A percentile compares a stretch with the other conserved stretches of the same genome.
Evolutionary conservation across 108 stramenopile species (phyloP).

Genomic region (Craspedostauros australis): DNA sequence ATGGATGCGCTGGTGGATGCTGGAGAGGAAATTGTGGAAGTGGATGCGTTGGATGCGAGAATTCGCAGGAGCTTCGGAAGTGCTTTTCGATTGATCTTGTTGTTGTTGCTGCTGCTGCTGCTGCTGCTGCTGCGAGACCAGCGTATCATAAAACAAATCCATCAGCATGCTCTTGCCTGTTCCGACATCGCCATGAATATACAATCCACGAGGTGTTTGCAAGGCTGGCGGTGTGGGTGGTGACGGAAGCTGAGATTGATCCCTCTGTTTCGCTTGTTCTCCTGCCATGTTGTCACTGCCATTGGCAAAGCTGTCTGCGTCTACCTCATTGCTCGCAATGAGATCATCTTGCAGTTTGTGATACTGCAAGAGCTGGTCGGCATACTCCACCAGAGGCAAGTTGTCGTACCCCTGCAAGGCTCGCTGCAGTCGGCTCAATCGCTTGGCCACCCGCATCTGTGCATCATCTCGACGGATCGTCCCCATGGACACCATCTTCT

Average conservation of each 20-base stretch:
- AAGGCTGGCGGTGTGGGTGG: slow-evolving; percentile 3
- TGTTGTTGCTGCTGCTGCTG: not conserved
- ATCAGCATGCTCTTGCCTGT: slow-evolving; percentile 96
- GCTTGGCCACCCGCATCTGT: slow-evolving; percentile 45
- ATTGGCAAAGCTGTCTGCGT: not conserved
- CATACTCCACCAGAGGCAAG: slow-evolving; percentile 13
- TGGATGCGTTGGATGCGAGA: slow-evolving; percentile 90
- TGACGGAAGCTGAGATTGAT: not conserved
- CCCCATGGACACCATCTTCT: slow-evolving; percentile 2
- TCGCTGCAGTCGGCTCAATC: slow-evolving; percentile 43
- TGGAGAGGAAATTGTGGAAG: slow-evolving; percentile 93
- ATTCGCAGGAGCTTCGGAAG: not conserved
- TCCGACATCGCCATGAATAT: slow-evolving; percentile 90
- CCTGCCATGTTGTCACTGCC: not conserved
- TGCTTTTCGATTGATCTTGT: slow-evolving; percentile 14
- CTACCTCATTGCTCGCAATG: not conserved
- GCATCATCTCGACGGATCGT: slow-evolving; percentile 23
- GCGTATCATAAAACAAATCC: slow-evolving; percentile 82
- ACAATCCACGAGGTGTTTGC: slow-evolving; percentile 72
- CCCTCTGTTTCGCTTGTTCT: not conserved
- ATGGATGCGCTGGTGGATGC: slow-evolving; percentile 83
- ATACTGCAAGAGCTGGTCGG: too few relatives aligned
- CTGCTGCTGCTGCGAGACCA: too few relatives aligned
- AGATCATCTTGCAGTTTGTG: too few relatives aligned
- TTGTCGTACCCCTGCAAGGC: slow-evolving; percentile 42